phyloP scores from a whole-genome alignment of 805 yeast genomes.

The Saturnispora quitensis region DNA sequence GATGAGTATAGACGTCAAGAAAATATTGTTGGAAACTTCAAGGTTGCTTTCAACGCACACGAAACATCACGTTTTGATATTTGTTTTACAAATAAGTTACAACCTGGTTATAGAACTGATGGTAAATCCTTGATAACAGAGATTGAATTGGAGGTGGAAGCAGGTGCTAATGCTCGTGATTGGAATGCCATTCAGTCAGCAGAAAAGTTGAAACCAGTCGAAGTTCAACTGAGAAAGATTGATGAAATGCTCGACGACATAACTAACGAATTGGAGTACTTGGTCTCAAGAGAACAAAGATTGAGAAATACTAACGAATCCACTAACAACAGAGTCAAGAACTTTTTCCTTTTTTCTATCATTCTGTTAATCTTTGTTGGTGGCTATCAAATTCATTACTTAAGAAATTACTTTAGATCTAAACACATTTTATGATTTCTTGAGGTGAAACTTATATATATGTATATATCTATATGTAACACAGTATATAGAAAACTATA shows the following conservation, averaged over 20 bases:
- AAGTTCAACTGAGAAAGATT: conserved; percentile 78
- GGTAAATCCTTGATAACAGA: conserved; percentile 42
- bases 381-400: conserved; percentile 84
- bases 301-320: conserved; percentile 96
- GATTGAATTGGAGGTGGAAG: conserved; percentile 83
- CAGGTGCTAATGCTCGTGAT: conserved; percentile 95
- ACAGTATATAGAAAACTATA: not conserved
- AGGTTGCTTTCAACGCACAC: conserved; percentile 79
- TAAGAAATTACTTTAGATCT: conserved; percentile 85
- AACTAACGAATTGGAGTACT: conserved; percentile 67
- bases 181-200: conserved; percentile 93
- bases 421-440: conserved; percentile 56
- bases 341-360: conserved; percentile 68
- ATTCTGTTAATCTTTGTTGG: conserved; percentile 69
- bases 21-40: conserved; percentile 63
- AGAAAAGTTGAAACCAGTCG: conserved; percentile 88
- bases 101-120: conserved; percentile 31
- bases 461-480: not conserved
- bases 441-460: not conserved
- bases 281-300: conserved; percentile 81
- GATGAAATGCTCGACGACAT: conserved; percentile 84
- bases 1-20: conserved; percentile 75
- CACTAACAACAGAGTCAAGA: conserved; percentile 86
- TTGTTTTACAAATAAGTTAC: conserved; percentile 67
- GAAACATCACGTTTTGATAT: conserved; percentile 80